These are phyloP conservation scores for Capsicum baccatum DNA, from an alignment of 257 asterid species.

Conservation along the genomic window DNA sequence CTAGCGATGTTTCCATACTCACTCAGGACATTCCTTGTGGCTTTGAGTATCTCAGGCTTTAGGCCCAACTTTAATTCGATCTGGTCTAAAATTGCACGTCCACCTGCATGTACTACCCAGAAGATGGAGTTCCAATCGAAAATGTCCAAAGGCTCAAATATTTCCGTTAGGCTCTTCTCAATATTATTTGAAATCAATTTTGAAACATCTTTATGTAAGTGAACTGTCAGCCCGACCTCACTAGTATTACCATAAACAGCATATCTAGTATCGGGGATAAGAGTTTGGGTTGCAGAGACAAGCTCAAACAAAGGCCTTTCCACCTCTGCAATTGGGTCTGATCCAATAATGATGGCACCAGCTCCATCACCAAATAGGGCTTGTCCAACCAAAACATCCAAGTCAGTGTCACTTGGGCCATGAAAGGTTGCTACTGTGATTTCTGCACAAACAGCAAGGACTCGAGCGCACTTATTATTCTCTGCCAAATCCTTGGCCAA, in stretches of 20 bases:
- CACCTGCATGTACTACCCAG: constrained; percentile 34
- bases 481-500: constrained; percentile 22
- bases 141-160: constrained; percentile 26
- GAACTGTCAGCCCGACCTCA: constrained; percentile 26
- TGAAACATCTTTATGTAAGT: constrained; percentile 26
- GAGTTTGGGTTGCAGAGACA: constrained; percentile 24
- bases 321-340: constrained; percentile 21
- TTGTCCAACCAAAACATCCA: constrained; percentile 28
- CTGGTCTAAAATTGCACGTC: constrained; percentile 31
- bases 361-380: constrained; percentile 1
- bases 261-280: constrained; percentile 23
- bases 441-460: neutral
- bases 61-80: constrained; percentile 28
- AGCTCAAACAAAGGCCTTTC: constrained; percentile 33
- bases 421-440: neutral
- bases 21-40: constrained; percentile 14
- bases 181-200: constrained; percentile 30
- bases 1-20: constrained; percentile 30
- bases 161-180: neutral
- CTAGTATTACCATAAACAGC: neutral
- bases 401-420: constrained; percentile 27
- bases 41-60: constrained; percentile 25
- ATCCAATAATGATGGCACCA: constrained; percentile 27
- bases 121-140: constrained; percentile 32
- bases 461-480: neutral